Evolutionary conservation across 2,329 filamentous ascomycete genomes (phyloP), one percentile per base, ranked within the genome.

Genomic region (Gaeumannomyces tritici): DNA sequence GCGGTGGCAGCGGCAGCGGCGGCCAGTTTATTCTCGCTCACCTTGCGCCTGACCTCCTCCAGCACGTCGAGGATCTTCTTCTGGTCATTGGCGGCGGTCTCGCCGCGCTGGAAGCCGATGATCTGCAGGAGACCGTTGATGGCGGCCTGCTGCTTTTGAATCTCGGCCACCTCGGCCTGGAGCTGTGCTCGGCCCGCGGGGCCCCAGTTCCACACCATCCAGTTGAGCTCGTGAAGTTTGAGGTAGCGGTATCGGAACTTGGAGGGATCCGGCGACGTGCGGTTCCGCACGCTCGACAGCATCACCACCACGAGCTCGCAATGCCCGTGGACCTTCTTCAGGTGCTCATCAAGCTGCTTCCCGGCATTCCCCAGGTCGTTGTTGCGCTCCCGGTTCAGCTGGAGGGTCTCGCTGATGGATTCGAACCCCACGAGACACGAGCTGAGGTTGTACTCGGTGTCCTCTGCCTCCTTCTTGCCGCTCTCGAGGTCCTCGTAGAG

Each of bases 111-210:
- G 35, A 42, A 42, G 35, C 15, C 13, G 7, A 42, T 6, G 35
- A 15, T 6, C 5, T 15, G 12, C 35, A 42, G 35, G 13, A 42
- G 13, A 5, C 18, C 7, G 35, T 42, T 4, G 15, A 42, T 42
- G 13, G 35, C 13, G 4, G 12, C 18, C 15, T 42, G 35, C 35
- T 15, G n/a, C 8, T 59, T 57, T 2, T 69, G 67, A 8, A 70
- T 69, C 13, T 67, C 64, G 0, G 69, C 63, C 58, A 67, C 64
- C 51, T 70, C 61, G 28, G 57, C 61, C 56, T 67, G 56, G 15
- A 69, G 59, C 60, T 68, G 68, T n/a, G 68, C 67, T 0, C 67
- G 65, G 58, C 63, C 68, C 64, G 63, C 68, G 60, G 67, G 64
- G 2, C 69, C 65, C 26, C 69, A 61, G 0, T 67, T 66, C 28